Base-by-base conservation (phyloP, 2,329 filamentous ascomycete species). In the Xylariaceae sp. region DNA sequence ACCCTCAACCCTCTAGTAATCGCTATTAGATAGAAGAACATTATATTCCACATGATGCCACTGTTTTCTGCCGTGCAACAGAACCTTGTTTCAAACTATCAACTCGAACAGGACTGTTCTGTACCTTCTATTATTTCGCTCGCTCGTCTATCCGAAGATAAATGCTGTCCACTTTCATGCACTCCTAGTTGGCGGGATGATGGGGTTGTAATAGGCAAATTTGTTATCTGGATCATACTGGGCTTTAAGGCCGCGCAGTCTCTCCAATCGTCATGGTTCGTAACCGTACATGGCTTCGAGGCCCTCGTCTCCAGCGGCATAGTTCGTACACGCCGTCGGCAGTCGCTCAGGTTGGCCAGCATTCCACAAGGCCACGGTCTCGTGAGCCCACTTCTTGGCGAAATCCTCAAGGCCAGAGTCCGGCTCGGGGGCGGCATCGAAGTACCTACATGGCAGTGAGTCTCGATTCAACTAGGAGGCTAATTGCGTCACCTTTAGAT, bases 161-260 rank as follows among this genome's bases (percentile, higher is more conserved):
- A n/a, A n/a, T n/a, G n/a, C n/a, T n/a, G n/a, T n/a, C n/a, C n/a
- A n/a, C n/a, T n/a, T n/a, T n/a, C n/a, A n/a, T n/a, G n/a, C n/a
- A n/a, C n/a, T n/a, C n/a, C n/a, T n/a, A n/a, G n/a, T n/a, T n/a
- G n/a, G n/a, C n/a, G n/a, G 26, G 40, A 56, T 41, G 18, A 62
- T 56, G 21, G 60, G 60, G 21, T 42, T 44, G 41, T 56, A 62
- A 37, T 46, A 62, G 12, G 50, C 50, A 44, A 60, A 60, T 5
- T 46, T n/a, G 57, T 66, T 71, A 18, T 59, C 20, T 0, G 73
- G 71, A 46, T 74, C 73, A 46, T 72, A 75, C 54, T 71, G 67
- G 12, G 54, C 26, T 62, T 75, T 75, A 52, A 75, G 61, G 1
- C 40, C 42, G 20, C 49, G 53, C 40, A 75, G 62, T 7, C 64